A percentile compares a stretch with the other conserved stretches of the same genome.
Evolutionary conservation across 352 stramenopile species (phyloP).

Genomic region (Phytophthora ramorum): DNA sequence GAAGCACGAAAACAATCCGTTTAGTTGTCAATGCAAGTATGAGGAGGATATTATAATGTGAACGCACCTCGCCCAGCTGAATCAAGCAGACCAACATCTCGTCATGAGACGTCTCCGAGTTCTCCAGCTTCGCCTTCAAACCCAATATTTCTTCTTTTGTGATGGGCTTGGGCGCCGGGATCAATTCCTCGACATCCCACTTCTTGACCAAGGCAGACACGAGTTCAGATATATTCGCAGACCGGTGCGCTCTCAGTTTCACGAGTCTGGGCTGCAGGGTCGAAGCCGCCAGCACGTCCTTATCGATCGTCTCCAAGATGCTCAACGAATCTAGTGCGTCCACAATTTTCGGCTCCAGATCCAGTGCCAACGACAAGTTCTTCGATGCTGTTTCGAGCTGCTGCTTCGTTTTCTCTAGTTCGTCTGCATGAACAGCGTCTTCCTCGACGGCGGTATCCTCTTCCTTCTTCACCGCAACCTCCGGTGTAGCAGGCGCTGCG

Average conservation of each 20-base stretch:
- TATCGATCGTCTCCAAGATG: conserved; percentile 39
- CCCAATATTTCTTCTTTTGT: conserved; percentile 62
- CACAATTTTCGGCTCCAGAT: conserved; percentile 52
- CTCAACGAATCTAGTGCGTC: conserved; percentile 42
- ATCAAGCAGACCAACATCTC: conserved; percentile 66
- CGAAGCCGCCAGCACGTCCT: conserved; percentile 39
- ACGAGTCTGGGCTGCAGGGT: conserved; percentile 46
- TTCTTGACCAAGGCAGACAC: conserved; percentile 52
- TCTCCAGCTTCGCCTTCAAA: conserved; percentile 66
- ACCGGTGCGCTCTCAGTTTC: conserved; percentile 42
- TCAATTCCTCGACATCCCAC: conserved; percentile 56
- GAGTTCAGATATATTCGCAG: conserved; percentile 34
- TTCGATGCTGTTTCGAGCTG: conserved; percentile 47
- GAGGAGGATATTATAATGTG: not conserved
- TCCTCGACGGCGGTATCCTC: conserved; percentile 13
- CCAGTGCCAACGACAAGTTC: conserved; percentile 37
- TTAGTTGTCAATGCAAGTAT: not conserved
- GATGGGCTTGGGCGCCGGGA: conserved; percentile 57
- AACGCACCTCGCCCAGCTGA: conserved; percentile 54
- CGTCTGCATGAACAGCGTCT: conserved; percentile 7
- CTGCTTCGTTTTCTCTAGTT: conserved; percentile 22
- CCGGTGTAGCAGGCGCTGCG: conserved; percentile 4
- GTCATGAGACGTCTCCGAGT: conserved; percentile 63
- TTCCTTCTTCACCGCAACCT: conserved; percentile 28
- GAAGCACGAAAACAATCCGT: not conserved